A percentile compares a stretch with the other conserved stretches of the same genome.
Conservation (phyloP, 495 filamentous ascomycete species). For the Pyrenula massariospora region DNA sequence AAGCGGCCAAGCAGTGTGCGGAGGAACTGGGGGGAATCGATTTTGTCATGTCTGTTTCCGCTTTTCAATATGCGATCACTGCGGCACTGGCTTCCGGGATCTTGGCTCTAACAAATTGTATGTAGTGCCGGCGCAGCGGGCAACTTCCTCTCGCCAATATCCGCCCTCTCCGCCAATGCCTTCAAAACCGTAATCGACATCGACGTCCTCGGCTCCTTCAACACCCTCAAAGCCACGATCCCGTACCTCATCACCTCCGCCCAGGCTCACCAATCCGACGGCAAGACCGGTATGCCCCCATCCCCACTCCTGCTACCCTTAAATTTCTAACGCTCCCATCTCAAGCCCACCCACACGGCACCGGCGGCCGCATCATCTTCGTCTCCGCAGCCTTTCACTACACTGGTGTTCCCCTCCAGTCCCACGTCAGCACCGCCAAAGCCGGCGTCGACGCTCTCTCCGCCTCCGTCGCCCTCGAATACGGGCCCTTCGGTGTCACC, state of each 20-base stretch:
- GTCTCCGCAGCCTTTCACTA: conserved; percentile 86
- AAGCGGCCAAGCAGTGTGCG: conserved; percentile 66
- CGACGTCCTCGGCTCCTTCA: conserved; percentile 85
- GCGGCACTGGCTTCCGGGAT: conserved; percentile 2
- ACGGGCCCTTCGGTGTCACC: conserved; percentile 79
- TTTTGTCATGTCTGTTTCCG: conserved; percentile 67
- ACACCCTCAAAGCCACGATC: conserved; percentile 85
- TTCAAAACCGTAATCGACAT: conserved; percentile 97
- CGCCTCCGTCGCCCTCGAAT: conserved; percentile 65
- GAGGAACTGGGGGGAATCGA: conserved; percentile 78
- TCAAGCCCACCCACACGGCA: conserved; percentile 25
- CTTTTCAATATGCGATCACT: background rate
- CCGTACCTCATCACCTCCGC: conserved; percentile 68
- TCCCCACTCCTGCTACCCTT: background rate
- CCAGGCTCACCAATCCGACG: conserved; percentile 40
- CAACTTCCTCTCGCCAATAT: conserved; percentile 87
- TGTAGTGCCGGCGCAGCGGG: conserved; percentile 82
- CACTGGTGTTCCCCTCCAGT: conserved; percentile 67
- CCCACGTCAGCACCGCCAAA: conserved; percentile 82
- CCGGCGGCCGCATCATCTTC: conserved; percentile 79
- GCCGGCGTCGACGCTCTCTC: conserved; percentile 80
- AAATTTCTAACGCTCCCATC: conserved; percentile 19
- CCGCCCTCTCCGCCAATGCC: conserved; percentile 69
- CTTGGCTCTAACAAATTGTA: background rate
- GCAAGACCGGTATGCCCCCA: conserved; percentile 25